Conservation (phyloP, 2,329 filamentous ascomycete genomes). For the Lithohypha guttulata region DNA sequence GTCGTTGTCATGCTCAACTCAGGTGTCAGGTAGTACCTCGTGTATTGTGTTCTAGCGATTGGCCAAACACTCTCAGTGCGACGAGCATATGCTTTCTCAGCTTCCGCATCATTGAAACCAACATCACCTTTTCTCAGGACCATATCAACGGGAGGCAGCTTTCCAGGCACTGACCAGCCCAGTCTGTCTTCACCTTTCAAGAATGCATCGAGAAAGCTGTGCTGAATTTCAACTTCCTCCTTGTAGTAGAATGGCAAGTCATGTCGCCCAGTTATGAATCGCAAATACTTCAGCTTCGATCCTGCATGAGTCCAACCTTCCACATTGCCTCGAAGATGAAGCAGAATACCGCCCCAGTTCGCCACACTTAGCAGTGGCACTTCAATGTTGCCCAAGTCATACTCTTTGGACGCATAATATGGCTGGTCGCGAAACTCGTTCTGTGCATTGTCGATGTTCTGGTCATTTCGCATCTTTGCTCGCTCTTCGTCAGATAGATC, state of each 20-base stretch:
- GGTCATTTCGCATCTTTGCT: conserved; percentile 29
- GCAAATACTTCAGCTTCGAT: conserved; percentile 57
- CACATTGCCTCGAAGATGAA: conserved; percentile 60
- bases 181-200: conserved; percentile 54
- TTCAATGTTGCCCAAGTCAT: conserved; percentile 53
- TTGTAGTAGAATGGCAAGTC: conserved; percentile 63
- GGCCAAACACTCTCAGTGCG: conserved; percentile 56
- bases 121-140: conserved; percentile 56
- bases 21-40: conserved; percentile 47
- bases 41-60: conserved; percentile 54
- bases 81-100: conserved; percentile 45
- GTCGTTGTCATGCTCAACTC: conserved; percentile 32
- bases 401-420: conserved; percentile 57
- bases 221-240: conserved; percentile 57
- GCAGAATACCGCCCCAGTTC: conserved; percentile 60
- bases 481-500: conserved; percentile 29
- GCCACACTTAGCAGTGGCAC: conserved; percentile 57
- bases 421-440: conserved; percentile 51
- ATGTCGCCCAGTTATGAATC: conserved; percentile 59
- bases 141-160: conserved; percentile 45
- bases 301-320: conserved; percentile 52
- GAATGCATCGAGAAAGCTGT: conserved; percentile 59
- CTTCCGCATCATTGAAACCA: conserved; percentile 53
- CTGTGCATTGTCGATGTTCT: conserved; percentile 36
- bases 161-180: conserved; percentile 29